phyloP scores from a whole-genome alignment of 2,329 filamentous ascomycete genomes.

The Claviceps arundinis region DNA sequence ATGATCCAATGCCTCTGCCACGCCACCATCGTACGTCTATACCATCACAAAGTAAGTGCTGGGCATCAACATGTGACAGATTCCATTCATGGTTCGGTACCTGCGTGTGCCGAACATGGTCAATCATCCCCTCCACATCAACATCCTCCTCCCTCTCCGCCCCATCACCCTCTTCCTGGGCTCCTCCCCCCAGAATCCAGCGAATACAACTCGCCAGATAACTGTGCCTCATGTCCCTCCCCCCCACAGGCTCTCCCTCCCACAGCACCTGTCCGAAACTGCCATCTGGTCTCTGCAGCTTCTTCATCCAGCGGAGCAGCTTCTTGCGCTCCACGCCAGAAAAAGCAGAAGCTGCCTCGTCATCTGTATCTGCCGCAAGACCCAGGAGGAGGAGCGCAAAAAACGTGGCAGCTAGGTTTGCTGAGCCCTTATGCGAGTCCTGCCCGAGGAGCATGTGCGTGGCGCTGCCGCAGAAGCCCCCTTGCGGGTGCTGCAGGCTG shows the following conservation, averaged over 20 bases:
- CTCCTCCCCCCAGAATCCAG: constrained; percentile 61
- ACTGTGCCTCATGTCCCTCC: constrained; percentile 75
- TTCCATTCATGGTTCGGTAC: constrained; percentile 8
- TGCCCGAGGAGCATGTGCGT: constrained; percentile 35
- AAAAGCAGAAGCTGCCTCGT: constrained; percentile 32
- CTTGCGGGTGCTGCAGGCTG: constrained; percentile 67
- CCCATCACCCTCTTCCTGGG: constrained; percentile 35
- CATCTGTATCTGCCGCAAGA: constrained; percentile 28
- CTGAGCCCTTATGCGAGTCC: constrained; percentile 33
- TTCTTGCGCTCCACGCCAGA: constrained; percentile 51
- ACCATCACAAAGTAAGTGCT: neutral
- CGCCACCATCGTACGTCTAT: constrained; percentile 73
- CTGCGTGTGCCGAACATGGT: constrained; percentile 56
- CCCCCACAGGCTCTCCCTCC: constrained; percentile 51
- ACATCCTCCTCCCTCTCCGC: constrained; percentile 56
- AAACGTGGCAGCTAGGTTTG: constrained; percentile 77
- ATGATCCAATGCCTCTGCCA: constrained; percentile 63
- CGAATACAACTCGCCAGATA: constrained; percentile 72
- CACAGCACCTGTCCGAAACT: constrained; percentile 79
- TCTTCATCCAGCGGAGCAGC: constrained; percentile 61
- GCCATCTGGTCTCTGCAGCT: constrained; percentile 68
- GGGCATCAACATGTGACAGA: no score
- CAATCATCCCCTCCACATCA: constrained; percentile 54
- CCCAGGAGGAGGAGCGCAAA: constrained; percentile 72
- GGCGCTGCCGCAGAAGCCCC: constrained; percentile 81